Evolutionary conservation across 768 basidiomycete genomes (phyloP).

Genomic region (Solioccasus polychromus): DNA sequence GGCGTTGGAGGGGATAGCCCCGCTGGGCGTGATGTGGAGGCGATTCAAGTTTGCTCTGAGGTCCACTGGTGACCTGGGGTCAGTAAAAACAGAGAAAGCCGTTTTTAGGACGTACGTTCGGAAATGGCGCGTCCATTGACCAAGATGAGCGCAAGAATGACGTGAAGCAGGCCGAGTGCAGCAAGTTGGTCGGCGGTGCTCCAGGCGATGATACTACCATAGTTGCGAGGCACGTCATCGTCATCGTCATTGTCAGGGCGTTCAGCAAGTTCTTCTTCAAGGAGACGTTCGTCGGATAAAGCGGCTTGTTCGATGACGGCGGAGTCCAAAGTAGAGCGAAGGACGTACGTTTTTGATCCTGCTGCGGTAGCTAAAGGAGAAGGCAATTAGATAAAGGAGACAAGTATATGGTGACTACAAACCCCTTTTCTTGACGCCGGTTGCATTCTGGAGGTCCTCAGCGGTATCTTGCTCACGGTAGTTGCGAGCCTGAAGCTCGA

Average conservation of each 20-base stretch:
- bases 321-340: conserved; percentile 70
- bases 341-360: conserved; percentile 78
- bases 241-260: conserved; percentile 45
- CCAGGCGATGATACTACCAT: conserved; percentile 76
- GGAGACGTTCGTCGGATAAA: conserved; percentile 41
- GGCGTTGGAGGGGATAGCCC: conserved; percentile 48
- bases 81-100: background rate
- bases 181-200: conserved; percentile 65
- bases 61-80: conserved; percentile 48
- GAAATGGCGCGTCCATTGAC: conserved; percentile 70
- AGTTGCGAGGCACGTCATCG: conserved; percentile 47
- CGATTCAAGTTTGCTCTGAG: conserved; percentile 68
- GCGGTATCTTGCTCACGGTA: conserved; percentile 36
- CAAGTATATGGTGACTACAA: background rate
- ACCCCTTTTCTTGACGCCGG: conserved; percentile 71
- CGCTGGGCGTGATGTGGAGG: conserved; percentile 55
- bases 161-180: conserved; percentile 70
- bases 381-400: no score
- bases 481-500: conserved; percentile 65
- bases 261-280: conserved; percentile 50
- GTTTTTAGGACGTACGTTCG: conserved; percentile 57
- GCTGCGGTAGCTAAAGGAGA: conserved; percentile 43
- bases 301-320: conserved; percentile 61
- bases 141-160: conserved; percentile 82
- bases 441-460: conserved; percentile 48